Percentiles rank a stretch among this genome's conserved stretches.
Conservation (phyloP, 2,329 filamentous ascomycete genomes). For the Neonectria magnoliae region DNA sequence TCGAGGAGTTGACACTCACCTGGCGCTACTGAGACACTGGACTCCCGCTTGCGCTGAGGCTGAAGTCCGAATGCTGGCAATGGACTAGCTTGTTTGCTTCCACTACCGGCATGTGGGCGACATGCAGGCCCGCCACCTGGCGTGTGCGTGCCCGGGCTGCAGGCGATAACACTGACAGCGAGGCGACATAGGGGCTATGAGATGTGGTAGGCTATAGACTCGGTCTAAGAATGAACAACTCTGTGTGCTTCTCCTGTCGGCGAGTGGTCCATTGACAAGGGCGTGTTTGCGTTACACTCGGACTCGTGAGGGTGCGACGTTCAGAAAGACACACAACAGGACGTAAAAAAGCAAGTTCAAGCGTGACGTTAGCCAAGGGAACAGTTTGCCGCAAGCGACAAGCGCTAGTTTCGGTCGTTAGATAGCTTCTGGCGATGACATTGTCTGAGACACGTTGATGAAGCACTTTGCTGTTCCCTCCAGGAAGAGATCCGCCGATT, state of each 20-base stretch:
- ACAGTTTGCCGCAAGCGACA: background rate
- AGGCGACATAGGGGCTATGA: background rate
- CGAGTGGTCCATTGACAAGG: background rate
- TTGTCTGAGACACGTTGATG: background rate
- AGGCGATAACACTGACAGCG: background rate
- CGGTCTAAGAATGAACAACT: background rate
- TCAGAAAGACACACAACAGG: background rate
- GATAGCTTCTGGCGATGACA: background rate
- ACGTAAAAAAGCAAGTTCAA: background rate
- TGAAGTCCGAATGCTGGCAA: constrained; percentile 1
- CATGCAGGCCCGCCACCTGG: background rate
- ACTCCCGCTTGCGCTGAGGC: constrained; percentile 18
- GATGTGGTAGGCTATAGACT: background rate
- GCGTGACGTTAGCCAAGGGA: background rate
- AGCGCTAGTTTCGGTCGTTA: background rate
- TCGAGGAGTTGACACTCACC: background rate
- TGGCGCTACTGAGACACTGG: constrained; percentile 12
- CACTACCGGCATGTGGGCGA: constrained; percentile 1
- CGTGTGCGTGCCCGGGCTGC: background rate
- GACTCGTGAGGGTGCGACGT: background rate
- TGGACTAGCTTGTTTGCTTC: background rate
- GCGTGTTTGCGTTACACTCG: background rate
- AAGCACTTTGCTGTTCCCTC: background rate
- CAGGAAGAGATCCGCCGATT: background rate
- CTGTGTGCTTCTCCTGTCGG: background rate